Conservation (phyloP, 1,284 basidiomycete species). For the Melanopsichium pennsylvanicum region DNA sequence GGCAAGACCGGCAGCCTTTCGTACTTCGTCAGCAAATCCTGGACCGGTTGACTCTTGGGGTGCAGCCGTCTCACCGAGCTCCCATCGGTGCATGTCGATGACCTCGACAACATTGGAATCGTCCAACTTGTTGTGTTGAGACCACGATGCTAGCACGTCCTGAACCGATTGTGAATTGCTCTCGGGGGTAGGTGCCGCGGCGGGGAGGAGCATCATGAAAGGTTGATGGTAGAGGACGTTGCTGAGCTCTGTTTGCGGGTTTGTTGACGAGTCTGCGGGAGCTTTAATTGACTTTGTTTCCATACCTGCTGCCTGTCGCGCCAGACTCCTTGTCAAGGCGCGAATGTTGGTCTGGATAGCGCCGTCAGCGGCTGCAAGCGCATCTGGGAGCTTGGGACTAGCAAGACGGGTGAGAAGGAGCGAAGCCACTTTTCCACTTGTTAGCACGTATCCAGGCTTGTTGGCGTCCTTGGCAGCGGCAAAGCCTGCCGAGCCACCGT, state of each 20-base stretch:
- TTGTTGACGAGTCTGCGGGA: slow-evolving; percentile 3
- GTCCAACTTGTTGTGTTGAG: slow-evolving; percentile 70
- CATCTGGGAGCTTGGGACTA: slow-evolving; percentile 22
- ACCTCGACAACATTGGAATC: slow-evolving; percentile 56
- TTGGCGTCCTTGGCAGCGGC: slow-evolving; percentile 69
- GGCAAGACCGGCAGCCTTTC: slow-evolving; percentile 57
- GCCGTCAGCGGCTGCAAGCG: background rate
- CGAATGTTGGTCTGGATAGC: slow-evolving; percentile 69
- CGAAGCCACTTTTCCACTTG: slow-evolving; percentile 50
- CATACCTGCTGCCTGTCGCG: slow-evolving; percentile 86
- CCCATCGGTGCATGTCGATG: slow-evolving; percentile 67
- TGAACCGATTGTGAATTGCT: slow-evolving; percentile 71
- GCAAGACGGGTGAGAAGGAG: slow-evolving; percentile 42
- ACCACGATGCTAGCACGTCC: slow-evolving; percentile 76
- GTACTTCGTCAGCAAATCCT: slow-evolving; percentile 57
- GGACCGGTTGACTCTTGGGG: slow-evolving; percentile 18
- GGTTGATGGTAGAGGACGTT: slow-evolving; percentile 78
- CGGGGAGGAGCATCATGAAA: slow-evolving; percentile 75
- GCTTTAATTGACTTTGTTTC: slow-evolving; percentile 74
- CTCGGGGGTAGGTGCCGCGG: slow-evolving; percentile 56
- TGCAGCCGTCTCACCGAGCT: slow-evolving; percentile 62
- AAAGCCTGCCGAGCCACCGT: slow-evolving; percentile 70
- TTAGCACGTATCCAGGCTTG: slow-evolving; percentile 39
- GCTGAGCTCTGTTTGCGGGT: slow-evolving; percentile 69
- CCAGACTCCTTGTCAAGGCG: slow-evolving; percentile 78